Conservation (phyloP, 225 moss, liverwort and hornwort genomes). For the Neckera pumila region DNA sequence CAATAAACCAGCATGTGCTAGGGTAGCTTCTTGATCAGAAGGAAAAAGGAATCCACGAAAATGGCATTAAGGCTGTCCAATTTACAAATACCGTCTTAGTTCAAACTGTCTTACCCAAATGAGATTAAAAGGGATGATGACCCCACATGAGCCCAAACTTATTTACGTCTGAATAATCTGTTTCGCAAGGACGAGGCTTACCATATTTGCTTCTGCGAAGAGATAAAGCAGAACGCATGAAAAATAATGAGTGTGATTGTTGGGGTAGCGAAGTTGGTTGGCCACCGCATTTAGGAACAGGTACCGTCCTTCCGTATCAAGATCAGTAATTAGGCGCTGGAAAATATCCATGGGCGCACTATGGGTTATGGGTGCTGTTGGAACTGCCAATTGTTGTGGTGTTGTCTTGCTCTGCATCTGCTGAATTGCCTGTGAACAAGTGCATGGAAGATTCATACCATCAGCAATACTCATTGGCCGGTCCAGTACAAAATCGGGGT, state of each 20-base stretch:
- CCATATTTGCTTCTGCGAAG: constrained; percentile 82
- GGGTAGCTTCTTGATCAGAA: neutral
- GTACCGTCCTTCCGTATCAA: constrained; percentile 96
- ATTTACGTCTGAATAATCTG: neutral
- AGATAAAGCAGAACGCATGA: constrained; percentile 93
- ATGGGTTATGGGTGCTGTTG: constrained; percentile 90
- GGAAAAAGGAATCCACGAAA: neutral
- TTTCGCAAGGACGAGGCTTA: neutral
- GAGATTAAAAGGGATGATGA: neutral
- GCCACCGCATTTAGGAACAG: constrained; percentile 93
- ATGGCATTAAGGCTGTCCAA: neutral
- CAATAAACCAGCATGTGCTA: neutral
- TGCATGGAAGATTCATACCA: neutral
- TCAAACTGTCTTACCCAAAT: neutral
- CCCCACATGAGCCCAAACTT: neutral
- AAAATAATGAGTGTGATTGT: constrained; percentile 99
- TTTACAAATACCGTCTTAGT: neutral
- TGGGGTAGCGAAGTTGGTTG: constrained; percentile 94
- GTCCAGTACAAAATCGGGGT: neutral
- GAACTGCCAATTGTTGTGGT: constrained; percentile 78
- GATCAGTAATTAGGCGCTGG: constrained; percentile 77
- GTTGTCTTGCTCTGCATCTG: constrained; percentile 88
- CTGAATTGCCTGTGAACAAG: constrained; percentile 65
- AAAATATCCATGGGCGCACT: constrained; percentile 99
- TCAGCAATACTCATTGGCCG: neutral